These are phyloP conservation scores for Microthlaspi erraticum DNA, from an alignment of 345 rosid species.

Conservation along the genomic window DNA sequence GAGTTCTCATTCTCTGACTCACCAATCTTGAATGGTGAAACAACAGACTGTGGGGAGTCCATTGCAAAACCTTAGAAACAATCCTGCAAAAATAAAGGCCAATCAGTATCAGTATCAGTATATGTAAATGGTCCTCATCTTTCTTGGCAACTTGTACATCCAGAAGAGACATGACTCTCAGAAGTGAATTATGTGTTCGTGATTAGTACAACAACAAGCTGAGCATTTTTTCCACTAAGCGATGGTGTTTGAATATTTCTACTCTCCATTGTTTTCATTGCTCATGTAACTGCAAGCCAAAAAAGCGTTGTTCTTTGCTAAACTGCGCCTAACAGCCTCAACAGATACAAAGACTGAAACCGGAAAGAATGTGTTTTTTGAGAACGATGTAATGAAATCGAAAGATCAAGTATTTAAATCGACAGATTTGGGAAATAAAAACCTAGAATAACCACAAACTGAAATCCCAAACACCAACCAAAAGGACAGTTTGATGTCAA, in stretches of 20 bases:
- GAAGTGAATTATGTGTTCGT: constrained; percentile 5
- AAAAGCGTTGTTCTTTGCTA: not conserved
- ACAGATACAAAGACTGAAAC: constrained; percentile 8
- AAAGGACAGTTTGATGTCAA: constrained; percentile 24
- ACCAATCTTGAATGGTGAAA: constrained; percentile 71
- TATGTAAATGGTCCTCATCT: constrained; percentile 9
- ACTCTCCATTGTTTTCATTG: not conserved
- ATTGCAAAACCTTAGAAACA: constrained; percentile 45
- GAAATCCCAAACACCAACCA: constrained; percentile 14
- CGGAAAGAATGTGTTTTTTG: not conserved
- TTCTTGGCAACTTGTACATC: constrained; percentile 18
- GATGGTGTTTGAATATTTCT: not conserved
- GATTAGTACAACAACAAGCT: constrained; percentile 7
- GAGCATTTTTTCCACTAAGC: constrained; percentile 8
- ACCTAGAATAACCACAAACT: not conserved
- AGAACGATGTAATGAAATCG: not conserved
- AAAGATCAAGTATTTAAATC: not conserved
- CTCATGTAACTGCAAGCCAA: not conserved
- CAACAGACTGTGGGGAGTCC: constrained; percentile 99
- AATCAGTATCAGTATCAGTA: constrained; percentile 25
- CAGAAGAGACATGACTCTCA: constrained; percentile 17
- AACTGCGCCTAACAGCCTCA: constrained; percentile 6
- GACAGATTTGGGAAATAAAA: not conserved
- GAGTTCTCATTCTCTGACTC: constrained; percentile 64
- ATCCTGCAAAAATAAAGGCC: constrained; percentile 23